Evolutionary conservation across 768 basidiomycete genomes (phyloP), one percentile per base, ranked within the genome.

Genomic region (Naematelia encephala): DNA sequence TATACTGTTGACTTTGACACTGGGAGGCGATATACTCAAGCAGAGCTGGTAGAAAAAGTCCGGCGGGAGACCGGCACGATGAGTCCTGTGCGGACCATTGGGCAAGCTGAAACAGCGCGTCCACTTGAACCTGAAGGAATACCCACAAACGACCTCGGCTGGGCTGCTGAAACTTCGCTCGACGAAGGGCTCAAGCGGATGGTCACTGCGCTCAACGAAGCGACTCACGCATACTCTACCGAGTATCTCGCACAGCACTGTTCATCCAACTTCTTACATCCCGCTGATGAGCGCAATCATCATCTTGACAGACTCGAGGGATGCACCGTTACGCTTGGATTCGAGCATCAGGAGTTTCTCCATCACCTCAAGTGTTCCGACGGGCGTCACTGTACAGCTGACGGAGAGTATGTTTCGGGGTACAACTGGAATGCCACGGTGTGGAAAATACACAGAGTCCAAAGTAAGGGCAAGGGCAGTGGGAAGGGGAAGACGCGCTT

Each of bases 241-340:
- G 28, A 23, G 10, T 74, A 66, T 46, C 59, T 65, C 11, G 56
- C 59, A 4, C 42, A 58, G 2, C 51, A 65, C 27, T 74, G 73
- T 51, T 66, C 63, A 25, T 16, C 42, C 42, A 61, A 62, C n/a
- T 59, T 51, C 43, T 53, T 51, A 26, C 56, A 57, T 12, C 42
- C 53, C n/a, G 58, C 48, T 30, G 69, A 73, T 54, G 57, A 60
- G 54, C 61, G 74, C 14, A 75, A 75, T 60, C 45, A 56, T 28
- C 55, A 68, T 21, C 39, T 78, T 5, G 57, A 60, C 2, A 68
- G 68, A 23, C 55, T 78, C 39, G 61, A 73, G 26, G 68, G 69
- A 30, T 78, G 76, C 51, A 64, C 64, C 8, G 72, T 75, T 28
- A 67, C 72, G 45, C 57, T 78, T 39, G 70, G 56, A 1, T 68